Conservation (phyloP, 2,329 filamentous ascomycete genomes). For the Aspergillus amoenus region DNA sequence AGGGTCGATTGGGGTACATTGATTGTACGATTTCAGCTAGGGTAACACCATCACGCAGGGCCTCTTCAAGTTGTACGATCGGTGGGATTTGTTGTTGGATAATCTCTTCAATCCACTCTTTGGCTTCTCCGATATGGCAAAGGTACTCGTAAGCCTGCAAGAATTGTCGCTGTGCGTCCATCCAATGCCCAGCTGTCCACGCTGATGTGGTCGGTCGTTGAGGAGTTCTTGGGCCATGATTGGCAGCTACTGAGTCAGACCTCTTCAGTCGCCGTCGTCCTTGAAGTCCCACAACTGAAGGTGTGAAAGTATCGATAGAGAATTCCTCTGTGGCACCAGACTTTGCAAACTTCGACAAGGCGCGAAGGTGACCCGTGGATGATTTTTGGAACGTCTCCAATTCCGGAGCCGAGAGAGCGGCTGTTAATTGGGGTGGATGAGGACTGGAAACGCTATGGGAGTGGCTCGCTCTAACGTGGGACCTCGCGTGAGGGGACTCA, state of each 20-base stretch:
- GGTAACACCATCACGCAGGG: conserved; percentile 86
- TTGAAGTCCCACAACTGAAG: conserved; percentile 84
- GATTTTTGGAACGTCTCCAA: conserved; percentile 82
- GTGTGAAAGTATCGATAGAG: conserved; percentile 70
- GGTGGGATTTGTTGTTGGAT: conserved; percentile 82
- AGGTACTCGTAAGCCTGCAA: conserved; percentile 97
- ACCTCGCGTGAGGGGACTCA: conserved; percentile 27
- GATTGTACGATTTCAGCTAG: conserved; percentile 91
- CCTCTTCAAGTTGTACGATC: conserved; percentile 91
- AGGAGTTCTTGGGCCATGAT: conserved; percentile 46
- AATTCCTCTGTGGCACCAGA: conserved; percentile 76
- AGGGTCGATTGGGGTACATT: conserved; percentile 71
- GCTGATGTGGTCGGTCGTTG: conserved; percentile 59
- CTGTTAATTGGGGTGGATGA: conserved; percentile 32
- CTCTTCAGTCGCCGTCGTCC: conserved; percentile 82
- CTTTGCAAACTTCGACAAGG: conserved; percentile 79
- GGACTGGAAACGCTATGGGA: conserved; percentile 31
- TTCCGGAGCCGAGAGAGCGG: conserved; percentile 66
- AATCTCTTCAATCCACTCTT: conserved; percentile 97
- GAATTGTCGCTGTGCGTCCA: conserved; percentile 97
- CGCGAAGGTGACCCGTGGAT: conserved; percentile 83
- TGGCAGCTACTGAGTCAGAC: conserved; percentile 53
- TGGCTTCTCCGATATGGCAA: conserved; percentile 97
- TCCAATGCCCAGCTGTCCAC: conserved; percentile 89
- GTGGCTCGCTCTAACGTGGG: conserved; percentile 30